Evolutionary conservation across 805 yeast genomes (phyloP), one percentile per base, ranked within the genome.

Genomic region (Metschnikowia peoriensis): DNA sequence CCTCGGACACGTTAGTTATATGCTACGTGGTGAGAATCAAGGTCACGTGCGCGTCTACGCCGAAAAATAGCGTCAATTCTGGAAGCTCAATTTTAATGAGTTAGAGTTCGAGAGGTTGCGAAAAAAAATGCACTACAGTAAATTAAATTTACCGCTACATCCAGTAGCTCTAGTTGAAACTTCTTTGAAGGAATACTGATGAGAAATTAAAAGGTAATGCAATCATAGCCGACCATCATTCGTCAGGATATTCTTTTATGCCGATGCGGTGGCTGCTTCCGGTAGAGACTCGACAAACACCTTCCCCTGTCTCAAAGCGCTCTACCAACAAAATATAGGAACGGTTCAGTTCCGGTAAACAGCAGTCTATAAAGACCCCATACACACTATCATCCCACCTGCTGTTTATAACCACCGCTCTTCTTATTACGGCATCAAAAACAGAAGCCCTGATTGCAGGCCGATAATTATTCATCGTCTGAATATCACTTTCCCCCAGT

Each of bases 381-480:
- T 75, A 76, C 7, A 77, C 55, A 22, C 70, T 66, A 51, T 74
- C 76, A 50, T 67, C 68, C 75, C 81, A 79, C 12, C 58, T 50
- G 29, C 69, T 69, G 48, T 71, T 73, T 16, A 74, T 61, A 37
- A 63, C 59, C 1, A 77, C 55, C 0, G 79, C 72, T 40, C 56
- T 49, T 3, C 62, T 58, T 11, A 63, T 61, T 15, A 55, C 55
- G 6, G 58, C 59, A 42, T 67, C 61, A 58, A 78, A 78, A 8
- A 80, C 54, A 11, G 80, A 76, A 0, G 74, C 83, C 45, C 83
- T 58, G 4, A 79, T 63, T 17, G 70, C 71, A 9, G 84, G 83
- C 41, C 81, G 66, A 54, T 80, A 79, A 34, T 38, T 51, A 17
- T 42, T 47, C 17, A 37, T 43, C 16, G 45, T 46, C 44, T 42